These are phyloP conservation scores for Phaseolus lunatus DNA, from an alignment of 306 rosid species.

Conservation along the genomic window DNA sequence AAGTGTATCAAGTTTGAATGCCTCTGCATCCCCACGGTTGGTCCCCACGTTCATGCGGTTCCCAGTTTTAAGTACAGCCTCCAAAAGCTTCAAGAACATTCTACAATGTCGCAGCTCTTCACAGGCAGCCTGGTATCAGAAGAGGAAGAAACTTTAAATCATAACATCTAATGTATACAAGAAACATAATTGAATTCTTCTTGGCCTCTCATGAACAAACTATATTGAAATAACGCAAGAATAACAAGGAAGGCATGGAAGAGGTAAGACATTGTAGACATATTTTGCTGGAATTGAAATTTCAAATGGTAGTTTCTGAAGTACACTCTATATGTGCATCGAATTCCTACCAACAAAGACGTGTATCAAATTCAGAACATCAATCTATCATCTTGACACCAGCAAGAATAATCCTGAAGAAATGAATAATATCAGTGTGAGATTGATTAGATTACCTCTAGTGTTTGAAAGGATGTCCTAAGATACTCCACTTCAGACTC, in stretches of 20 bases:
- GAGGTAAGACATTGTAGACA: neutral
- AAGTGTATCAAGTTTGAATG: constrained; percentile 97
- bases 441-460: constrained; percentile 70
- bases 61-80: constrained; percentile 96
- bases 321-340: constrained; percentile 16
- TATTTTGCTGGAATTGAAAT: neutral
- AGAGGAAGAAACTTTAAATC: neutral
- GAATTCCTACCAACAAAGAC: no score
- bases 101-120: constrained; percentile 85
- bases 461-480: constrained; percentile 71
- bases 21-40: constrained; percentile 94
- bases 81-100: constrained; percentile 93
- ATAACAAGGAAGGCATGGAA: neutral
- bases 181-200: neutral
- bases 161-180: neutral
- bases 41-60: constrained; percentile 98
- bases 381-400: neutral
- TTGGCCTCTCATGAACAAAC: neutral
- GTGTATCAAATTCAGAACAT: neutral
- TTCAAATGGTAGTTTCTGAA: constrained; percentile 39
- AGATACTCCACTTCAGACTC: constrained; percentile 92
- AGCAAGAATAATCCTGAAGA: constrained; percentile 1
- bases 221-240: neutral
- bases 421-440: neutral
- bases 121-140: constrained; percentile 70